A percentile compares a stretch with the other conserved stretches of the same genome.
Evolutionary conservation across 768 basidiomycete species (phyloP).

Genomic region (Suillus fuscotomentosus): DNA sequence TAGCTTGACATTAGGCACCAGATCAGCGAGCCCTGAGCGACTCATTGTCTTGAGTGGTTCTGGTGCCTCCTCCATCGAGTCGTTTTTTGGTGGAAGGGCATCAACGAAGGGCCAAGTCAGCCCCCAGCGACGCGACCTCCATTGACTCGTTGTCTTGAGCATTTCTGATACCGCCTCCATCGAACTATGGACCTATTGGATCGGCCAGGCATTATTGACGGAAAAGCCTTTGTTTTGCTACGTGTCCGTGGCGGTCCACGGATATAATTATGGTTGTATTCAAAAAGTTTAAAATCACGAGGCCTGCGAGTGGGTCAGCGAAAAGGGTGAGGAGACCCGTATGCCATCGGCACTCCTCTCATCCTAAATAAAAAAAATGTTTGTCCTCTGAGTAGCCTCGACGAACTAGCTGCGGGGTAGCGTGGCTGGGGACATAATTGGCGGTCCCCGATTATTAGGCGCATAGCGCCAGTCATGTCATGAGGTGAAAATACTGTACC

Average conservation of each 20-base stretch:
- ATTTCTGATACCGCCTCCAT: neutral
- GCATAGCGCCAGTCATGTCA: neutral
- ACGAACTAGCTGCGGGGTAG: neutral
- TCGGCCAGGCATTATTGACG: neutral
- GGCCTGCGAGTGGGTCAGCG: neutral
- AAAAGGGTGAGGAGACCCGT: neutral
- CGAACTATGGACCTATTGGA: no score
- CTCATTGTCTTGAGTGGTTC: neutral
- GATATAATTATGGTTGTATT: no score
- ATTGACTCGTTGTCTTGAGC: neutral
- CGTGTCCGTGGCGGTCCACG: neutral
- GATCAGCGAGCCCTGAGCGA: neutral
- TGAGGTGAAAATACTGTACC: neutral
- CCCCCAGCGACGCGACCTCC: neutral
- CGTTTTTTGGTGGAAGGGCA: neutral
- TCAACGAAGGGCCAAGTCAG: neutral
- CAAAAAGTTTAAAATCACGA: neutral
- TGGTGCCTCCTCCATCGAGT: neutral
- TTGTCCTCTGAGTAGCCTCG: neutral
- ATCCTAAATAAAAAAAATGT: neutral
- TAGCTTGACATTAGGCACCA: neutral
- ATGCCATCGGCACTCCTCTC: neutral
- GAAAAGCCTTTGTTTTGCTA: no score
- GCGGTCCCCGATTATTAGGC: neutral
- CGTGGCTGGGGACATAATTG: neutral